phyloP scores from a whole-genome alignment of 2,329 filamentous ascomycete genomes.

The Thelonectria rubi region DNA sequence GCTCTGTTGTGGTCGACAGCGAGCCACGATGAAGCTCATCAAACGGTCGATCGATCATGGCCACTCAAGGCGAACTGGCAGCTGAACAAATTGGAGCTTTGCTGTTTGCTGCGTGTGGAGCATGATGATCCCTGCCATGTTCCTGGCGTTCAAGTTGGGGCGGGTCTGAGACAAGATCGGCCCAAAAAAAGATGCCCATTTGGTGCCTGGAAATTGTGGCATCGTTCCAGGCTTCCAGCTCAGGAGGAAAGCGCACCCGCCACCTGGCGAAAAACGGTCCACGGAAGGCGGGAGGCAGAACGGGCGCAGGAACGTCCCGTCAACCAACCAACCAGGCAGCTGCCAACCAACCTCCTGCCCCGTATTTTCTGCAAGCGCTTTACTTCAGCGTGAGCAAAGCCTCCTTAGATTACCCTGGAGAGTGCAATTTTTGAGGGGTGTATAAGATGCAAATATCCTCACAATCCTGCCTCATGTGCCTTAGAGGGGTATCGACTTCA shows the following conservation, averaged over 20 bases:
- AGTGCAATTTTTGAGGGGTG: neutral
- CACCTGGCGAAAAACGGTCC: neutral
- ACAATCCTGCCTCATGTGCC: neutral
- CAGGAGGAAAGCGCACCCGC: neutral
- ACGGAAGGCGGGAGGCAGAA: constrained; percentile 16
- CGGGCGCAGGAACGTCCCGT: constrained; percentile 13
- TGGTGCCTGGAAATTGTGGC: constrained; percentile 20
- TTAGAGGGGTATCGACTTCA: neutral
- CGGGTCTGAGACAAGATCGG: constrained; percentile 13
- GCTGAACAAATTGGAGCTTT: constrained; percentile 22
- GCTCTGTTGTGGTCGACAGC: neutral
- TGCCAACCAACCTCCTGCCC: constrained; percentile 9
- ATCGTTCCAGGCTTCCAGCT: neutral
- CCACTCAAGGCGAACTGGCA: constrained; percentile 7
- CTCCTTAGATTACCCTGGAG: neutral
- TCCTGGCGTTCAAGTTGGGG: neutral
- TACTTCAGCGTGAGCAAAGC: neutral
- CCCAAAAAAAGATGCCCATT: constrained; percentile 13
- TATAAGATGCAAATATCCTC: neutral
- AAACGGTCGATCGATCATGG: neutral
- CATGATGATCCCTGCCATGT: constrained; percentile 9
- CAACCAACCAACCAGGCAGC: neutral
- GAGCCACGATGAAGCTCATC: neutral
- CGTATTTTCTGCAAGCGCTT: constrained; percentile 20
- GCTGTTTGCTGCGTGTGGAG: neutral